These are phyloP conservation scores for Phialocephala subalpina DNA, from an alignment of 2,329 filamentous ascomycete genomes.

Conservation along the genomic window DNA sequence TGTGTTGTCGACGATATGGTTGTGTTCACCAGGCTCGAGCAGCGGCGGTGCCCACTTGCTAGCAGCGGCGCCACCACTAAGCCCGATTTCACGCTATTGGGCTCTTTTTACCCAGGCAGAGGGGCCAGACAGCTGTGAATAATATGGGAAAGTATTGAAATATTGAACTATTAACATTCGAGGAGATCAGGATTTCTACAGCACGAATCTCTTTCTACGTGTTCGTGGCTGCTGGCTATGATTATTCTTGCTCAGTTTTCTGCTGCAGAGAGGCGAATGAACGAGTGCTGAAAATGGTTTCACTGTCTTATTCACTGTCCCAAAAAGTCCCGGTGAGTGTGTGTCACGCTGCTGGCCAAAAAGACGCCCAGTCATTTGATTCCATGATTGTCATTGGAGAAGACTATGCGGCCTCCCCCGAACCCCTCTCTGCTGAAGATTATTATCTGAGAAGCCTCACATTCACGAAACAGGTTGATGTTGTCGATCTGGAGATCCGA, in stretches of 20 bases:
- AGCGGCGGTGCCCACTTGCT: background rate
- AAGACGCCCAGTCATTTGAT: conserved; percentile 9
- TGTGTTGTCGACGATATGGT: background rate
- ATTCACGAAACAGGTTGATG: background rate
- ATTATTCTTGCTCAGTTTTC: background rate
- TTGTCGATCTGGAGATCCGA: conserved; percentile 11
- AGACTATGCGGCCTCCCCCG: background rate
- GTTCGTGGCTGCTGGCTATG: too few relatives aligned
- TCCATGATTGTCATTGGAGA: background rate
- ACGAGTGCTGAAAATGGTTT: conserved; percentile 19
- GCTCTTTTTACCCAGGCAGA: conserved; percentile 6
- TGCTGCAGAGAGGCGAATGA: background rate
- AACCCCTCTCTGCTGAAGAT: background rate
- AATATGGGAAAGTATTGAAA: background rate
- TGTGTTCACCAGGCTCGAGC: background rate
- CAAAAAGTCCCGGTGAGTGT: conserved; percentile 8
- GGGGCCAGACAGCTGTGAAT: background rate
- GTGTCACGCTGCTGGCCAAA: conserved; percentile 17
- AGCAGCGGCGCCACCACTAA: background rate
- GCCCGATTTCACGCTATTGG: background rate
- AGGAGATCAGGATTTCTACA: too few relatives aligned
- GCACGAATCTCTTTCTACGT: too few relatives aligned
- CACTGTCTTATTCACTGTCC: conserved; percentile 16
- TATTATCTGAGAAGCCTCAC: background rate
- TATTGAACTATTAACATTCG: too few relatives aligned